phyloP scores from a whole-genome alignment of 2,329 filamentous ascomycete genomes.

The Hypoxylon sp. region DNA sequence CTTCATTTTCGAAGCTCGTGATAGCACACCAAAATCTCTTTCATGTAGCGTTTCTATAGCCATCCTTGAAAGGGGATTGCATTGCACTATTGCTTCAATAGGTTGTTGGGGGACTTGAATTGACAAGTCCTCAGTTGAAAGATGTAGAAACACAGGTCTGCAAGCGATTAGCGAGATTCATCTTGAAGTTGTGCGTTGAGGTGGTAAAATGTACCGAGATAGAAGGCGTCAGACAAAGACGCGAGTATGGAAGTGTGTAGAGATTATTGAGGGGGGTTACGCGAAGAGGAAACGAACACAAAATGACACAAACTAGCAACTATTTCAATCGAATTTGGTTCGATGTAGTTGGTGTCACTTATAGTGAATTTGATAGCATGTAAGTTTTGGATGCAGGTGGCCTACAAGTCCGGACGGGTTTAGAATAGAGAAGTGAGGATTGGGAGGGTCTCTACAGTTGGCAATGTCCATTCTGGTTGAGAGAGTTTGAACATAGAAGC shows the following conservation, averaged over 20 bases:
- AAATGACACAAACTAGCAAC: slow-evolving; percentile 5
- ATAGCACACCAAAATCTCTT: neutral
- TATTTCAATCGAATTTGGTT: neutral
- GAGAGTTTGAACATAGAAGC: neutral
- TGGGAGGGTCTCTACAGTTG: slow-evolving; percentile 7
- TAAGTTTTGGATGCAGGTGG: neutral
- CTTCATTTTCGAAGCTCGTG: slow-evolving; percentile 33
- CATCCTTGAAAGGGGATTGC: neutral
- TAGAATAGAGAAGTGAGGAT: slow-evolving; percentile 7
- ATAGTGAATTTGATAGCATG: neutral
- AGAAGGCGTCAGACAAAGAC: neutral
- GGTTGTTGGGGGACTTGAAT: neutral
- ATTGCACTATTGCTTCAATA: neutral
- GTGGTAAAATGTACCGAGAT: neutral
- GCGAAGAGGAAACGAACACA: slow-evolving; percentile 2
- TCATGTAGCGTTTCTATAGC: neutral
- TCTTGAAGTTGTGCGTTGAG: neutral
- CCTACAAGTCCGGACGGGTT: slow-evolving; percentile 17
- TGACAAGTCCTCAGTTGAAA: neutral
- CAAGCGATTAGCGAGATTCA: neutral
- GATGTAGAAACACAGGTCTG: neutral
- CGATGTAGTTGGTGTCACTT: neutral
- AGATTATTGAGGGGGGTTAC: neutral
- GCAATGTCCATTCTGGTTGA: slow-evolving; percentile 28
- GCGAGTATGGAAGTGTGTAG: neutral